Conservation (phyloP, 352 stramenopile species). For the Pythium insidiosum region DNA sequence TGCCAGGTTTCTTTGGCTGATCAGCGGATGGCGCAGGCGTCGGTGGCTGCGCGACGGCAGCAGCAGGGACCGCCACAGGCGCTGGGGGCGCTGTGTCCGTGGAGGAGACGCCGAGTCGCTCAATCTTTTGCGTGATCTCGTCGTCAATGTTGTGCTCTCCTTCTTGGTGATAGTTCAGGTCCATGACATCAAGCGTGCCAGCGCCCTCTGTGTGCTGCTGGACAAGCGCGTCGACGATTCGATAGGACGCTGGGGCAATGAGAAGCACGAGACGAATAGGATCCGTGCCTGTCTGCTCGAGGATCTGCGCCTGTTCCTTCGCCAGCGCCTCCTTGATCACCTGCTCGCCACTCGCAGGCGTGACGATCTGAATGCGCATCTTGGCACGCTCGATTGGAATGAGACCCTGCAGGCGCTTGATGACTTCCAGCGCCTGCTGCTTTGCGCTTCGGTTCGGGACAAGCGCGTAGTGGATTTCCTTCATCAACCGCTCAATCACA, state of each 20-base stretch:
- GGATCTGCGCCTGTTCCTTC: conserved; percentile 55
- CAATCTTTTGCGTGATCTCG: conserved; percentile 85
- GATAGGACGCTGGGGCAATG: conserved; percentile 72
- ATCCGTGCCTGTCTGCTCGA: conserved; percentile 55
- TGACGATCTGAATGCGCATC: conserved; percentile 92
- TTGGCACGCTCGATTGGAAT: conserved; percentile 95
- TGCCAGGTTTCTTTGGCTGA: conserved; percentile 4
- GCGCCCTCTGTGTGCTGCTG: conserved; percentile 37
- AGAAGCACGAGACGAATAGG: conserved; percentile 56
- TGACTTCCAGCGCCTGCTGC: conserved; percentile 95
- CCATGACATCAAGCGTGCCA: conserved; percentile 88
- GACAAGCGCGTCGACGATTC: conserved; percentile 62
- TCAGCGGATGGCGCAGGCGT: too few species aligned
- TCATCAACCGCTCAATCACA: conserved; percentile 96
- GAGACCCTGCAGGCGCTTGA: conserved; percentile 89
- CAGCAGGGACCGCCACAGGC: conserved; percentile 1
- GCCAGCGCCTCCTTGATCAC: conserved; percentile 51
- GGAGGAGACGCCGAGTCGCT: conserved; percentile 43
- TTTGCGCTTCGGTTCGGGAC: conserved; percentile 94
- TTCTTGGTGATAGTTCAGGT: conserved; percentile 89
- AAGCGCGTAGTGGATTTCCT: conserved; percentile 93
- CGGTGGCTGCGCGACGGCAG: conserved; percentile 2
- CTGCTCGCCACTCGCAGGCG: conserved; percentile 32
- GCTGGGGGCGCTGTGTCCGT: not conserved
- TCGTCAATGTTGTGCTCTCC: conserved; percentile 88